Evolutionary conservation across 202 grass and related monocot species (phyloP).

Genomic region (Sporobolus alterniflorus): DNA sequence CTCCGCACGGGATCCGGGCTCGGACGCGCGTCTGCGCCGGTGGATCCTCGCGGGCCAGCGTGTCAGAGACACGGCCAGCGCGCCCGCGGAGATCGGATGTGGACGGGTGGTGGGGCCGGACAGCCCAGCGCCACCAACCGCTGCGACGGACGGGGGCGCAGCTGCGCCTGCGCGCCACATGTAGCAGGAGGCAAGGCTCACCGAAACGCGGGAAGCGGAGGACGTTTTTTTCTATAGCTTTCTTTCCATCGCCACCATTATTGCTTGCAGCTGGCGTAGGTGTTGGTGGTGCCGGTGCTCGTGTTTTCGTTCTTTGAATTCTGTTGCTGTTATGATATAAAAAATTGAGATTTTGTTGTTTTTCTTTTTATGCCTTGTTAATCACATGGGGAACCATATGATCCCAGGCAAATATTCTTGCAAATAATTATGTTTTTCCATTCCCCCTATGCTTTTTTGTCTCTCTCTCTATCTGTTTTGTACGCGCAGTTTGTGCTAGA

Average conservation of each 20-base stretch:
- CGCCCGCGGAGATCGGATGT: slow-evolving; percentile 27
- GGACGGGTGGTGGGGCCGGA: slow-evolving; percentile 27
- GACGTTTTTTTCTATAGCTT: background rate
- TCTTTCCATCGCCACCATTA: background rate
- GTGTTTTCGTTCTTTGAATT: background rate
- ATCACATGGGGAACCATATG: background rate
- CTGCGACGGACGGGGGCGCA: background rate
- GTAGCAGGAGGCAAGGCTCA: background rate
- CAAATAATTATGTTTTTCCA: background rate
- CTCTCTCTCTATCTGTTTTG: background rate
- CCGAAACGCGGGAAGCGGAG: slow-evolving; percentile 20
- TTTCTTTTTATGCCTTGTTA: background rate
- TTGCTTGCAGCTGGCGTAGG: background rate
- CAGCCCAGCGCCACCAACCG: slow-evolving; percentile 20
- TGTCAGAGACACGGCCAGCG: background rate
- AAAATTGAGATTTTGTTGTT: background rate
- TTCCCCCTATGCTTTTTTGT: too few species aligned
- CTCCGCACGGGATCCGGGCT: slow-evolving; percentile 42
- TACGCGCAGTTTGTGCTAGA: background rate
- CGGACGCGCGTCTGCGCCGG: background rate
- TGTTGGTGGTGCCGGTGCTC: background rate
- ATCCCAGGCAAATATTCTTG: background rate
- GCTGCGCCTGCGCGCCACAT: slow-evolving; percentile 43
- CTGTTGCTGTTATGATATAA: background rate
- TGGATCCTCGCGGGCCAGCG: background rate